Conservation (phyloP, 257 asterid genomes). For the Solanum bulbocastanum region DNA sequence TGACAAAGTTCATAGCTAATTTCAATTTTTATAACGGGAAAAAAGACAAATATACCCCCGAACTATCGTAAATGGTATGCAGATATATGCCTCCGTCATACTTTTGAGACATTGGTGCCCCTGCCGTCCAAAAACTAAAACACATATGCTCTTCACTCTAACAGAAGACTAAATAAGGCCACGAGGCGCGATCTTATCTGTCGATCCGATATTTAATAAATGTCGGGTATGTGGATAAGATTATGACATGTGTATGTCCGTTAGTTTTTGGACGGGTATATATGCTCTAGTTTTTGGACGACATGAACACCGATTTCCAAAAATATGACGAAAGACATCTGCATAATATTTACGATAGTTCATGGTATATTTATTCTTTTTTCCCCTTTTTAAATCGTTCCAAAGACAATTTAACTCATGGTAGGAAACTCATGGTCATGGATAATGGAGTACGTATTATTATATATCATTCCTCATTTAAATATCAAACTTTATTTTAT, state of each 20-base stretch:
- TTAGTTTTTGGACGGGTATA: no score
- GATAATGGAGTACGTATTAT: neutral
- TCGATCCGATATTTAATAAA: no score
- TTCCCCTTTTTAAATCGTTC: neutral
- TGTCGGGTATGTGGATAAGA: neutral
- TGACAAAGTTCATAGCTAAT: neutral
- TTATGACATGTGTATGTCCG: neutral
- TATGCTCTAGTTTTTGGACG: no score
- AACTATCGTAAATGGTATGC: no score
- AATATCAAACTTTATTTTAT: neutral
- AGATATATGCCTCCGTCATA: no score
- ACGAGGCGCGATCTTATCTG: neutral
- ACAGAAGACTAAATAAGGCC: no score
- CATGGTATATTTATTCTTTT: accelerated
- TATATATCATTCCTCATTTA: neutral
- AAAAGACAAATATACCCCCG: neutral
- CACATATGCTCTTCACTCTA: no score
- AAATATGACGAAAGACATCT: no score
- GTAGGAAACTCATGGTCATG: neutral
- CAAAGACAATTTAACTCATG: neutral
- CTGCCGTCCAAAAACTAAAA: no score
- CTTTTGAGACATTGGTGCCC: no score
- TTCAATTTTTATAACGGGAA: neutral
- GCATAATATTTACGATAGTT: accelerated
- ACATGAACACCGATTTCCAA: no score